phyloP scores from a whole-genome alignment of 1,284 basidiomycete genomes.

The Sporisorium graminicola region DNA sequence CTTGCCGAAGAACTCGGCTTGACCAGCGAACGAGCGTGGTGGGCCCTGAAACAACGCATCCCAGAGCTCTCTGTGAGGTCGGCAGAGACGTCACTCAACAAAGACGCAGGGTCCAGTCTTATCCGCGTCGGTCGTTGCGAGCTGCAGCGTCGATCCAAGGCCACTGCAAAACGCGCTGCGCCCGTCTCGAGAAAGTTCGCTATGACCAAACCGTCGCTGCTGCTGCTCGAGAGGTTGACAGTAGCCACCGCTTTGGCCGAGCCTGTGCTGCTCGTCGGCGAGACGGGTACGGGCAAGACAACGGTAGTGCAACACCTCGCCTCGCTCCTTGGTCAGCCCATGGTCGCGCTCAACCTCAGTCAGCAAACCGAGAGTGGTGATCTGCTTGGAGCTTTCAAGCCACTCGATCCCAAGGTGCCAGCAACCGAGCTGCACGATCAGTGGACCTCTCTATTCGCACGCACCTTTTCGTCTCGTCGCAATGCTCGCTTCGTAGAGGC shows the following conservation, averaged over 20 bases:
- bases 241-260: constrained; percentile 81
- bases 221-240: constrained; percentile 84
- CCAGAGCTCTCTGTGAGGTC: constrained; percentile 55
- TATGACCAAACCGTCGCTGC: constrained; percentile 86
- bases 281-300: constrained; percentile 99
- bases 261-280: constrained; percentile 91
- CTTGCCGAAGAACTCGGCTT: constrained; percentile 59
- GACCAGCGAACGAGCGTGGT: constrained; percentile 58
- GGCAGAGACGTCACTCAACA: constrained; percentile 1
- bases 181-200: constrained; percentile 75
- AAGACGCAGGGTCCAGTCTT: constrained; percentile 18
- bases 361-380: constrained; percentile 98
- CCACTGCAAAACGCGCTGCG: constrained; percentile 24
- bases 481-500: constrained; percentile 89
- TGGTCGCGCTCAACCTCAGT: constrained; percentile 92
- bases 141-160: constrained; percentile 38
- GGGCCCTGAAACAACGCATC: constrained; percentile 53
- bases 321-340: constrained; percentile 79
- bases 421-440: constrained; percentile 80
- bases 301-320: constrained; percentile 91
- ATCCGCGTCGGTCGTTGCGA: constrained; percentile 50
- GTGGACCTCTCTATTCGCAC: constrained; percentile 86
- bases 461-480: constrained; percentile 89
- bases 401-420: constrained; percentile 80
- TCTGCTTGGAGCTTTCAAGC: constrained; percentile 94